phyloP scores from a whole-genome alignment of 2,329 filamentous ascomycete species.

The Pyricularia grisea region DNA sequence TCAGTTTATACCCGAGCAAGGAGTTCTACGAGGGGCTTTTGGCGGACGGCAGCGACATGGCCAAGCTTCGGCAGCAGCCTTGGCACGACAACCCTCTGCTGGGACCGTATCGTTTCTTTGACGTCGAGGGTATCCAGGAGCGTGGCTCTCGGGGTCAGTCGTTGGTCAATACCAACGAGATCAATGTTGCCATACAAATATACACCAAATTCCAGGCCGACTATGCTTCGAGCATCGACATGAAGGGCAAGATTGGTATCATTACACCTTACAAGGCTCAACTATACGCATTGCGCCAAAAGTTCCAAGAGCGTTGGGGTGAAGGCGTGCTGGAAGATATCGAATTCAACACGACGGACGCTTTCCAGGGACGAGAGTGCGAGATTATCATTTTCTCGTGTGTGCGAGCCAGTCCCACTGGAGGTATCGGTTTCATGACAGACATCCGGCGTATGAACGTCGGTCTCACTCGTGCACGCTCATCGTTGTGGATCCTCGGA shows the following conservation, averaged over 20 bases:
- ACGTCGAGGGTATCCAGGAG: slow-evolving; percentile 81
- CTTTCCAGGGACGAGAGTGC: slow-evolving; percentile 93
- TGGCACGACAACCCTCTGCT: slow-evolving; percentile 82
- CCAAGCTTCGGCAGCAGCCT: slow-evolving; percentile 59
- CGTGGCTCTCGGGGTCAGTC: slow-evolving; percentile 79
- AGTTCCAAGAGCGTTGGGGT: slow-evolving; percentile 66
- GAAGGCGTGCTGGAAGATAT: slow-evolving; percentile 66
- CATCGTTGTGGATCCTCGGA: slow-evolving; percentile 90
- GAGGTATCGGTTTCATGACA: slow-evolving; percentile 96
- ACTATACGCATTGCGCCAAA: slow-evolving; percentile 65
- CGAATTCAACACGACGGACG: slow-evolving; percentile 98
- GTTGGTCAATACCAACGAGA: slow-evolving; percentile 77
- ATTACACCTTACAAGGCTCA: slow-evolving; percentile 98
- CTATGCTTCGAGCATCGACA: slow-evolving; percentile 47
- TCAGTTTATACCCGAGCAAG: slow-evolving; percentile 80
- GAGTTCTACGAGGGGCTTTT: slow-evolving; percentile 89
- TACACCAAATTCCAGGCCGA: slow-evolving; percentile 73
- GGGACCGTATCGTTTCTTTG: slow-evolving; percentile 93
- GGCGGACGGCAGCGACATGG: slow-evolving; percentile 79
- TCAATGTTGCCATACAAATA: slow-evolving; percentile 76
- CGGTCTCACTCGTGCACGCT: slow-evolving; percentile 91
- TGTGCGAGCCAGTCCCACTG: slow-evolving; percentile 82
- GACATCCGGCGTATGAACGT: slow-evolving; percentile 99
- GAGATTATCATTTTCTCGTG: slow-evolving; percentile 99
- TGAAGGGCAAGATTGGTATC: slow-evolving; percentile 81